Base-by-base conservation (phyloP, 345 rosid genomes). In the Rhizophora mangle region DNA sequence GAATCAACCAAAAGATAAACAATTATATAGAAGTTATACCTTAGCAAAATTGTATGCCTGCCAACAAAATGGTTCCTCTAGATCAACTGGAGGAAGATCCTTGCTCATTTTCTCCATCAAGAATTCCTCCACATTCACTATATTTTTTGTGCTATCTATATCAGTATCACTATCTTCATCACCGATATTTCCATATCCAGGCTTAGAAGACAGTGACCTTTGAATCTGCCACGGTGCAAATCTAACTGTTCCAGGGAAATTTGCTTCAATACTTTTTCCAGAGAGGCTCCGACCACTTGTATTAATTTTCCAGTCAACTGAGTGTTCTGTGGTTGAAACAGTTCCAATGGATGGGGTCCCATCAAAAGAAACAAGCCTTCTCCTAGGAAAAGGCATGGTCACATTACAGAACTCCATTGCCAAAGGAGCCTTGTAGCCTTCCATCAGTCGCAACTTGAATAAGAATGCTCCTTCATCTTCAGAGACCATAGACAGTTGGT, bases 401-500 rank as follows among this genome's bases (percentile, higher is more conserved):
- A 94, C 85, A 76, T 82, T 88, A 82, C 97, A 94, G 79, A 85
- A 88, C 70, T 90, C 99, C 92, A 89, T 92, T 34, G 92, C 74
- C 71, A 89, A 67, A 65, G 99, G 96, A 74, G 86, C 69, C 82
- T 85, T 92, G 64, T 88, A 86, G 24, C 97, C 96, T 80, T 91
- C 96, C 96, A 92, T 89, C 56, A 95, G 85, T 46, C 65, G 73
- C 80, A 95, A 76, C 83, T 87, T 92, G 78, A 89, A 92, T 65
- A 95, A 84, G 75, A 95, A 92, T 43, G 99, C 99, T 66, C 97
- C 97, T 81, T 95, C 93, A 67, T 92, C 93, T 78, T 95, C 99
- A 55, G 91, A 92, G 58, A 95, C 93, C 99, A 95, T 91, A 24
- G 99, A 95, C 65, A 95, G 80, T 74, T 95, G 99, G 79, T 95